Base-by-base conservation (phyloP, 192 early-diverging fungal species). In the Thamnidium elegans region DNA sequence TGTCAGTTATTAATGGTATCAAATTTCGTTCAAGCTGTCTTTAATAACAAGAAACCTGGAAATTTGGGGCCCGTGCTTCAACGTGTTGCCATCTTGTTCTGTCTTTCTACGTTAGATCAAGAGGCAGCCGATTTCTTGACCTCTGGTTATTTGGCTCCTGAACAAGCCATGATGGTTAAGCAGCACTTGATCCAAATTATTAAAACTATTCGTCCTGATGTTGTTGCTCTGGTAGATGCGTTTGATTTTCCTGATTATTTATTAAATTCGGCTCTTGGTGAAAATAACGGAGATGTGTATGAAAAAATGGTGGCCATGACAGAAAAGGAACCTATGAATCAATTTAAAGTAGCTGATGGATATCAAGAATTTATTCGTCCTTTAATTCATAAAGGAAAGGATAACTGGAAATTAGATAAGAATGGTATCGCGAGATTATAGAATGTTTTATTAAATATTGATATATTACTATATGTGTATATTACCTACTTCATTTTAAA, bases 221-320 rank as follows among this genome's bases (percentile, higher is more conserved):
- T 87, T 11, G 82, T 95, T 34, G 82, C 87, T 0, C 75, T 95
- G 13, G 90, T 91, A 11, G 93, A 95, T 45, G 82, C 90, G 0
- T 93, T 90, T 77, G 83, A 77, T 5, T 72, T 91, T 45, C 80
- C 89, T 0, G 93, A 95, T 42, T 87, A 87, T 55, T 63, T 81
- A n/a, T 78, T 95, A 14, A 85, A 92, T 72, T 89, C 87, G 32
- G 86, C 90, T 6, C 72, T 95, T 39, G 93, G 88, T 10, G 68
- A 83, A 13, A 78, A 76, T 21, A 87, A 92, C 46, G 92, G 91
- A 31, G 71, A 84, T 53, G 87, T 92, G 13, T 95, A 95, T 56
- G 92, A 92, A 58, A 74, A 67, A 45, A 80, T 91, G 53, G 75
- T 88, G 21, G 74, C 86, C 73, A 85, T 82, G 86, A 88, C 89